A percentile compares a stretch with the other conserved stretches of the same genome.
Evolutionary conservation across 306 rosid genomes (phyloP).

Genomic region (Mucuna pruriens): DNA sequence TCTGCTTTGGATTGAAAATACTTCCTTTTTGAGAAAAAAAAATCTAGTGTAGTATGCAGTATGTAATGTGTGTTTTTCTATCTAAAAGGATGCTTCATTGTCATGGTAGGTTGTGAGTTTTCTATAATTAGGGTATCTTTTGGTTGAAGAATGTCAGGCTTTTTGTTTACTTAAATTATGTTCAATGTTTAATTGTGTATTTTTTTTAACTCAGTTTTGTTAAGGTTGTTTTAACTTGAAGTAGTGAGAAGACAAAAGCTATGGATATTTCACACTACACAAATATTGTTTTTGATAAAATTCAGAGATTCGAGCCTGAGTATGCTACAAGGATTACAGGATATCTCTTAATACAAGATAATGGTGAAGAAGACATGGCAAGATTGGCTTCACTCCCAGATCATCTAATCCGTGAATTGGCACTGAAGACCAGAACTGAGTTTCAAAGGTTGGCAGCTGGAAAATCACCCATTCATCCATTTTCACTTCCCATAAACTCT

Average conservation of each 20-base stretch:
- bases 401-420: slow-evolving; percentile 49
- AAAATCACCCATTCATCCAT: slow-evolving; percentile 38
- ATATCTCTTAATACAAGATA: slow-evolving; percentile 61
- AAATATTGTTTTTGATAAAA: slow-evolving; percentile 50
- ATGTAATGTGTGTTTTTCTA: neutral
- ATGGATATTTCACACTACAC: slow-evolving; percentile 75
- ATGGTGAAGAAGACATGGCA: slow-evolving; percentile 57
- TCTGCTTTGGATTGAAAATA: neutral
- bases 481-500: slow-evolving; percentile 40
- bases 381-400: slow-evolving; percentile 65
- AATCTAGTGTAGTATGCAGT: neutral
- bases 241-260: slow-evolving; percentile 45
- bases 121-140: neutral
- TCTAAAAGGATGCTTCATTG: neutral
- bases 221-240: slow-evolving; percentile 12
- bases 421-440: slow-evolving; percentile 50
- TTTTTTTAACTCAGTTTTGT: too few species aligned
- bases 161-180: too few species aligned
- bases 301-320: slow-evolving; percentile 68
- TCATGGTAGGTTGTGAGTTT: neutral
- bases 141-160: slow-evolving; percentile 4
- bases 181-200: too few species aligned
- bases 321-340: slow-evolving; percentile 61
- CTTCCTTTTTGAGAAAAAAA: slow-evolving; percentile 11
- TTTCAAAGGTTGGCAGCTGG: slow-evolving; percentile 45